Conservation (phyloP, 2,329 filamentous ascomycete species). For the Metarhizium brunneum region DNA sequence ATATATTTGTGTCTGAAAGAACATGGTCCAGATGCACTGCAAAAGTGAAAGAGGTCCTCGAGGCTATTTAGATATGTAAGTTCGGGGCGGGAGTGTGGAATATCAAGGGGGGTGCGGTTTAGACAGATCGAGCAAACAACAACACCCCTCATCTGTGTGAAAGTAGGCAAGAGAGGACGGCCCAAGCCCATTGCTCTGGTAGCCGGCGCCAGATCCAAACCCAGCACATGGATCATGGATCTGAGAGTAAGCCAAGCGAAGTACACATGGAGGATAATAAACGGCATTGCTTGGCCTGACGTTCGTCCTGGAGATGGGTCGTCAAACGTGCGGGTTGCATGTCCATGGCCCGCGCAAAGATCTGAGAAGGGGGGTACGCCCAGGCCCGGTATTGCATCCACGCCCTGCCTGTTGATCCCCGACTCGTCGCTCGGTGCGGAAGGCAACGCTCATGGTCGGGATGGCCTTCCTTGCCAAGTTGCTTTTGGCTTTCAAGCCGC, state of each 20-base stretch:
- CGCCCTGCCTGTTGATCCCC: neutral
- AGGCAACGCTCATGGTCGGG: neutral
- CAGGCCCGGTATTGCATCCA: neutral
- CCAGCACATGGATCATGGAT: constrained; percentile 20
- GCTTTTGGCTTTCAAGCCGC: too few relatives aligned
- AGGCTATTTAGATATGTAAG: constrained; percentile 16
- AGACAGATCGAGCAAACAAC: constrained; percentile 23
- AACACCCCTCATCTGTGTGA: constrained; percentile 16
- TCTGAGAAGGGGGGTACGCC: neutral
- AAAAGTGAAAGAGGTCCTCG: constrained; percentile 9
- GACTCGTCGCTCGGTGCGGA: neutral
- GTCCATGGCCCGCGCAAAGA: constrained; percentile 17
- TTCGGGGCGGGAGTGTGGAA: constrained; percentile 5
- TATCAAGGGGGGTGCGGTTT: constrained; percentile 7
- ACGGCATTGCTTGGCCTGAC: neutral
- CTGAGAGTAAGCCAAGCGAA: constrained; percentile 25
- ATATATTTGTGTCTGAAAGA: neutral
- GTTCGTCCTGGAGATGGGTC: constrained; percentile 8
- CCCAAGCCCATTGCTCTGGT: constrained; percentile 20
- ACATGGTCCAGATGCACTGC: neutral
- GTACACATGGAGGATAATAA: constrained; percentile 13
- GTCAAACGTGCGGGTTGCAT: constrained; percentile 26
- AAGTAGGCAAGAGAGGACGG: constrained; percentile 21
- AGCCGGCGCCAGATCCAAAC: constrained; percentile 24
- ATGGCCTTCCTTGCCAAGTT: neutral